Evolutionary conservation across 1,284 basidiomycete species (phyloP).

Genomic region (Ceratobasidium theobromae): DNA sequence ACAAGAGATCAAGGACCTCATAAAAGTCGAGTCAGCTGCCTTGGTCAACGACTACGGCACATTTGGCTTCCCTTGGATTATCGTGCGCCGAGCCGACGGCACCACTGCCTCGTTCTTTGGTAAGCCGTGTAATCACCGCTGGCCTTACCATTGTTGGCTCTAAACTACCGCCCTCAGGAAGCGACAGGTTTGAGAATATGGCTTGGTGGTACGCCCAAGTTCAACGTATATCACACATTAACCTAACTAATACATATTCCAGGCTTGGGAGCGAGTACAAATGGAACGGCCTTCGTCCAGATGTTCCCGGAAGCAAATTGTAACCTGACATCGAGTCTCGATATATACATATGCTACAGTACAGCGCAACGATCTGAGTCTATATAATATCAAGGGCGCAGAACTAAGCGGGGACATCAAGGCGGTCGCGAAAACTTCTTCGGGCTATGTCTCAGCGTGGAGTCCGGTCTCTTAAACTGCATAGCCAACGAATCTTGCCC

Average conservation of each 20-base stretch:
- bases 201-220: conserved; percentile 28
- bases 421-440: conserved; percentile 6
- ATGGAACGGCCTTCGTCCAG: conserved; percentile 10
- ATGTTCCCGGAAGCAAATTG: conserved; percentile 13
- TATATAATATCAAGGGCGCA: conserved; percentile 13
- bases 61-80: conserved; percentile 35
- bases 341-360: conserved; percentile 30
- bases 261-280: conserved; percentile 24
- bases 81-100: conserved; percentile 16
- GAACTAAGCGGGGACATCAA: not conserved
- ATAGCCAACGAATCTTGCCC: conserved; percentile 4
- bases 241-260: not conserved
- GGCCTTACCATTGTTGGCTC: not conserved
- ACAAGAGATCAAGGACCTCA: conserved; percentile 30
- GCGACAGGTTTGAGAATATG: conserved; percentile 32
- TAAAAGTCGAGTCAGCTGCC: conserved; percentile 19
- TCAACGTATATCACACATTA: not conserved
- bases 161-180: conserved; percentile 14
- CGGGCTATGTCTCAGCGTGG: not conserved
- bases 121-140: not conserved
- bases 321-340: not conserved
- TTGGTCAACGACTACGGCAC: conserved; percentile 30
- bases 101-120: conserved; percentile 8
- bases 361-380: conserved; percentile 10
- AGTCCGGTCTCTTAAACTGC: conserved; percentile 14